A percentile compares a stretch with the other conserved stretches of the same genome.
Conservation (phyloP, 2,329 filamentous ascomycete species). For the Paracoccidioides lutzii region DNA sequence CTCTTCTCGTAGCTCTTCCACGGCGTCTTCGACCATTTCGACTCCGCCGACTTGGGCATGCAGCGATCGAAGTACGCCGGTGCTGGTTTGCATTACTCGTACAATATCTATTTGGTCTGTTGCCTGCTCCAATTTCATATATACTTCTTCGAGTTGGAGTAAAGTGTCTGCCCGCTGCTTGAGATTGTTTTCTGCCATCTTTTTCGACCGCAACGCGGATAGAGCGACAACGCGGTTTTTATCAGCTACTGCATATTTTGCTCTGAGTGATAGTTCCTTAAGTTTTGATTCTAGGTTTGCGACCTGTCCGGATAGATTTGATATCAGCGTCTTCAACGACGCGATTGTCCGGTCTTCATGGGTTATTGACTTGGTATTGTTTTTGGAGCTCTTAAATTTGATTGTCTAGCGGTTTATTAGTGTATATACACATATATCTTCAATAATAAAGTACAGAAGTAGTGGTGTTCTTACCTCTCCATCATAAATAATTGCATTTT, state of each 20-base stretch:
- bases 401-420: conserved; percentile 45
- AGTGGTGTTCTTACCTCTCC: conserved; percentile 26
- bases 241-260: conserved; percentile 55
- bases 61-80: conserved; percentile 56
- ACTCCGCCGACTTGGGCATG: conserved; percentile 66
- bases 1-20: conserved; percentile 63
- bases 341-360: conserved; percentile 72
- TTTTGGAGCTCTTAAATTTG: conserved; percentile 52
- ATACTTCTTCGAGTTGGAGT: conserved; percentile 69
- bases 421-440: conserved; percentile 19
- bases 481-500: conserved; percentile 38
- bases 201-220: conserved; percentile 69
- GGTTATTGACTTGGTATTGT: conserved; percentile 45
- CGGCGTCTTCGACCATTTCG: conserved; percentile 60
- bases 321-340: conserved; percentile 60
- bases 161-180: conserved; percentile 60
- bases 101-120: conserved; percentile 74
- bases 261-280: conserved; percentile 33
- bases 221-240: conserved; percentile 67
- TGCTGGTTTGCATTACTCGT: conserved; percentile 66
- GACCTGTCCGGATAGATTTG: conserved; percentile 53
- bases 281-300: conserved; percentile 48
- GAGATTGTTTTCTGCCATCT: conserved; percentile 62
- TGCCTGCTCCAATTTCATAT: conserved; percentile 72
- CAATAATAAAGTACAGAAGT: conserved; percentile 35